Evolutionary conservation across 2,329 filamentous ascomycete species (phyloP).

Genomic region (Fusarium cyanostomum): DNA sequence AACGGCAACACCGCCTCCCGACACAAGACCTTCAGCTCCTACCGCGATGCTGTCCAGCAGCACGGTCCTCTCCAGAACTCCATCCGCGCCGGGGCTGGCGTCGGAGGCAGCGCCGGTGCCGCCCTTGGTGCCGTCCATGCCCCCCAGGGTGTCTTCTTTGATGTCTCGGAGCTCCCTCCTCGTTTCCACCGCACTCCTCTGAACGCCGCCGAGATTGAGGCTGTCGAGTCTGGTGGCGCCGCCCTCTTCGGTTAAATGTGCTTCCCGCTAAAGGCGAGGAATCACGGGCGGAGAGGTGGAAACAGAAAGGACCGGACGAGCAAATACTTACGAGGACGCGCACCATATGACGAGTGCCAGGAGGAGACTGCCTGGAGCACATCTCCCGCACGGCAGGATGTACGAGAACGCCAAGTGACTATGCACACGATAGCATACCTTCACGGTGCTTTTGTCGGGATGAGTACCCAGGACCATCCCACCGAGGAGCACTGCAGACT

Average conservation of each 20-base stretch:
- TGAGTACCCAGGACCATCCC: conserved; percentile 18
- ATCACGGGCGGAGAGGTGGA: conserved; percentile 35
- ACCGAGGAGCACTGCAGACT: conserved; percentile 2
- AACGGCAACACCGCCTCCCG: conserved; percentile 50
- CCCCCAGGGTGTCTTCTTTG: conserved; percentile 81
- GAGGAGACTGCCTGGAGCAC: conserved; percentile 30
- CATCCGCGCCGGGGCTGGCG: conserved; percentile 53
- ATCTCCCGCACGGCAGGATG: conserved; percentile 23
- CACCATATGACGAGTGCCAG: conserved; percentile 26
- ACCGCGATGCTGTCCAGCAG: conserved; percentile 81
- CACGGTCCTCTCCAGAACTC: conserved; percentile 77
- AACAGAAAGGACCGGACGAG: conserved; percentile 32
- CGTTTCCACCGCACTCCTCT: conserved; percentile 83
- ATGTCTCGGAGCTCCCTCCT: conserved; percentile 84
- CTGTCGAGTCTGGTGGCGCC: conserved; percentile 92
- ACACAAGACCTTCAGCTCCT: conserved; percentile 75
- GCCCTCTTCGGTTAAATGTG: conserved; percentile 57
- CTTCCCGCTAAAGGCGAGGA: conserved; percentile 27
- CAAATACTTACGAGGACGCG: conserved; percentile 28
- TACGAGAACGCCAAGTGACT: conserved; percentile 33
- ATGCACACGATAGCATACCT: conserved; percentile 18
- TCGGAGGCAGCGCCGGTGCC: conserved; percentile 72
- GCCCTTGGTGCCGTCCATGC: conserved; percentile 78
- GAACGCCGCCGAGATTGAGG: conserved; percentile 88
- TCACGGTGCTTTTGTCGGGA: conserved; percentile 20